Percentiles rank a stretch among this genome's conserved stretches.
Evolutionary conservation across 2,329 filamentous ascomycete genomes (phyloP).

Genomic region (Penicillium sp.): DNA sequence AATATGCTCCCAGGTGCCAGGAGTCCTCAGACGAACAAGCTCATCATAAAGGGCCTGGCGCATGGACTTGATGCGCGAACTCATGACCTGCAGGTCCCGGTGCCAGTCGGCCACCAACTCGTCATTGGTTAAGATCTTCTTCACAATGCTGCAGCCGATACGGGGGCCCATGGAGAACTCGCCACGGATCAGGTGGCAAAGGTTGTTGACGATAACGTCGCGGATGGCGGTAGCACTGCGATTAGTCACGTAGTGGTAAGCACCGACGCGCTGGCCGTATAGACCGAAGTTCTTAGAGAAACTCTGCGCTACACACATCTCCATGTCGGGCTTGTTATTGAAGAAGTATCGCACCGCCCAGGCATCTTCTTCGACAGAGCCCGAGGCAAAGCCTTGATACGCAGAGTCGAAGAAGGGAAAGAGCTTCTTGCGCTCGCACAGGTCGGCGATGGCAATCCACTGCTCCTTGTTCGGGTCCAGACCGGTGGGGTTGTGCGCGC

Average conservation of each 20-base stretch:
- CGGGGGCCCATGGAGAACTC: conserved; percentile 63
- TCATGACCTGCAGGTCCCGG: conserved; percentile 86
- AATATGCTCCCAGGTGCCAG: conserved; percentile 96
- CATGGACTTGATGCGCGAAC: conserved; percentile 90
- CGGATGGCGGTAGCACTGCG: conserved; percentile 32
- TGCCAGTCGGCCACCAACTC: conserved; percentile 85
- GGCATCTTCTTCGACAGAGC: conserved; percentile 79
- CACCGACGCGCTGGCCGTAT: conserved; percentile 92
- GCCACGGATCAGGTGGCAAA: conserved; percentile 43
- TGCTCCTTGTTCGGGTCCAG: conserved; percentile 90
- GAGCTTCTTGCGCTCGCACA: conserved; percentile 78
- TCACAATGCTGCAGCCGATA: conserved; percentile 84
- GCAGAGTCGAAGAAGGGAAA: conserved; percentile 98
- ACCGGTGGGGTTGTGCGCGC: conserved; percentile 96
- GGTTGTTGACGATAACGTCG: conserved; percentile 39
- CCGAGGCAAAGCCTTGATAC: conserved; percentile 96
- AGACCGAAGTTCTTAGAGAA: conserved; percentile 73
- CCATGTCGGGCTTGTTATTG: conserved; percentile 72
- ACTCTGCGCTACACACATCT: conserved; percentile 60
- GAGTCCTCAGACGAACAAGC: conserved; percentile 80
- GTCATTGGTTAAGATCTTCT: conserved; percentile 75
- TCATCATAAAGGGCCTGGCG: conserved; percentile 74
- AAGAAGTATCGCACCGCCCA: conserved; percentile 90
- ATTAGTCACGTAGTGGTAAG: conserved; percentile 68
- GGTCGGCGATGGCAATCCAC: conserved; percentile 81